Percentiles rank a stretch among this genome's conserved stretches.
Conservation (phyloP, 345 rosid species). For the Excoecaria agallocha region DNA sequence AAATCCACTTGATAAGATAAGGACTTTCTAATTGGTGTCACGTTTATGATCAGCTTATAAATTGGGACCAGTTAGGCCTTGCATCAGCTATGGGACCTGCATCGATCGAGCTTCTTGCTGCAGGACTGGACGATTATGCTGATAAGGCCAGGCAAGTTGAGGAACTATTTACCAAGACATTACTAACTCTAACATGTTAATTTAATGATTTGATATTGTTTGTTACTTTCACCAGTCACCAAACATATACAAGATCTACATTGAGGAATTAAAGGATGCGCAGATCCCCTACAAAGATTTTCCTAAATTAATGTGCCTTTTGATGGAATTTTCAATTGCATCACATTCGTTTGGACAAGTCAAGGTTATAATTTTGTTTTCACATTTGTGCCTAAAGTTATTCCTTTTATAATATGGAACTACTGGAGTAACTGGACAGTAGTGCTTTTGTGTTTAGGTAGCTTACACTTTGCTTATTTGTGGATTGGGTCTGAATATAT, state of each 20-base stretch:
- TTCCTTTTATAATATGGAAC: neutral
- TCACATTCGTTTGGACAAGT: slow-evolving; percentile 53
- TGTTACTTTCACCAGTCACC: slow-evolving; percentile 55
- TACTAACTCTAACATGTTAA: too few relatives aligned
- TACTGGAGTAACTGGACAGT: neutral
- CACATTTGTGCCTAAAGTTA: neutral
- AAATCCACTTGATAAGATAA: neutral
- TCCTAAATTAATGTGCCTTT: slow-evolving; percentile 60
- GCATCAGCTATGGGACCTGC: too few relatives aligned
- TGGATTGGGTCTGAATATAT: too few relatives aligned
- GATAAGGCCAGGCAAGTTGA: too few relatives aligned
- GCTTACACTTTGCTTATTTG: slow-evolving; percentile 2
- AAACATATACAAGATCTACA: slow-evolving; percentile 52
- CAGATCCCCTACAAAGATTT: slow-evolving; percentile 70
- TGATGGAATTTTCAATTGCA: slow-evolving; percentile 64
- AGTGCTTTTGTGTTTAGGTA: slow-evolving; percentile 7
- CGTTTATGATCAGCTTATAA: too few relatives aligned
- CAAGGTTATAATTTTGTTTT: too few relatives aligned
- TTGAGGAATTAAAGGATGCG: slow-evolving; percentile 57
- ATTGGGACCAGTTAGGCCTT: too few relatives aligned
- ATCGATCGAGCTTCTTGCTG: too few relatives aligned
- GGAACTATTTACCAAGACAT: too few relatives aligned
- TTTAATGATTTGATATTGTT: too few relatives aligned
- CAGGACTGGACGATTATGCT: too few relatives aligned
- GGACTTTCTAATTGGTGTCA: too few relatives aligned